phyloP scores from a whole-genome alignment of 805 yeast genomes.

The Tetrapisispora fleetii region DNA sequence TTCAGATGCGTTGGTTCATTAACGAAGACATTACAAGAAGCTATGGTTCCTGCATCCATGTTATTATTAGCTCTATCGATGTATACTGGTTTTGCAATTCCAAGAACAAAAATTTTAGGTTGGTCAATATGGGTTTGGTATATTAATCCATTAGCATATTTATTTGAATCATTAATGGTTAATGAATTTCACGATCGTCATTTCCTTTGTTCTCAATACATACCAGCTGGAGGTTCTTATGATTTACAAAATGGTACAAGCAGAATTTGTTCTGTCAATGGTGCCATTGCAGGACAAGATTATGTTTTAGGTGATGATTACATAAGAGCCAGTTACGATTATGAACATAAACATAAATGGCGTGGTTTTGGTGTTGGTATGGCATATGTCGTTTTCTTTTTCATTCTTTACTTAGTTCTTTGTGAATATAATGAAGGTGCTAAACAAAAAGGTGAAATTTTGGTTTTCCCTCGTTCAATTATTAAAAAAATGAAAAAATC shows the following conservation, averaged over 20 bases:
- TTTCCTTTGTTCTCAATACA: constrained; percentile 29
- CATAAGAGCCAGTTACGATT: constrained; percentile 33
- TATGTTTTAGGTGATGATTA: constrained; percentile 41
- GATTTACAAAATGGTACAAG: constrained; percentile 17
- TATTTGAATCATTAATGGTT: constrained; percentile 36
- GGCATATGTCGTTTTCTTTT: constrained; percentile 44
- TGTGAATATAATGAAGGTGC: constrained; percentile 46
- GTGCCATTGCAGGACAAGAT: constrained; percentile 38
- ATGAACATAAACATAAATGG: constrained; percentile 41
- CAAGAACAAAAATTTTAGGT: constrained; percentile 34
- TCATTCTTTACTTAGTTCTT: constrained; percentile 36
- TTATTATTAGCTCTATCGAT: constrained; percentile 32
- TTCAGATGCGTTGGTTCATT: constrained; percentile 35
- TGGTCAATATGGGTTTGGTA: constrained; percentile 42
- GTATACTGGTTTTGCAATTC: constrained; percentile 37
- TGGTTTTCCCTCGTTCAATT: constrained; percentile 42
- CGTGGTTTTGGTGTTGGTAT: constrained; percentile 49
- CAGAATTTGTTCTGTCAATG: constrained; percentile 41
- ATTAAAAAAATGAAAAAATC: constrained; percentile 38
- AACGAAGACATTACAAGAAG: constrained; percentile 31
- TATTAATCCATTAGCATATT: constrained; percentile 35
- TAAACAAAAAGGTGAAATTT: constrained; percentile 52
- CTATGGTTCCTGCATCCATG: constrained; percentile 38
- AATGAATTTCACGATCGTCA: constrained; percentile 34
- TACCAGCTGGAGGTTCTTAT: constrained; percentile 39